Evolutionary conservation across 768 basidiomycete genomes (phyloP).

Genomic region (Mycena crocata): DNA sequence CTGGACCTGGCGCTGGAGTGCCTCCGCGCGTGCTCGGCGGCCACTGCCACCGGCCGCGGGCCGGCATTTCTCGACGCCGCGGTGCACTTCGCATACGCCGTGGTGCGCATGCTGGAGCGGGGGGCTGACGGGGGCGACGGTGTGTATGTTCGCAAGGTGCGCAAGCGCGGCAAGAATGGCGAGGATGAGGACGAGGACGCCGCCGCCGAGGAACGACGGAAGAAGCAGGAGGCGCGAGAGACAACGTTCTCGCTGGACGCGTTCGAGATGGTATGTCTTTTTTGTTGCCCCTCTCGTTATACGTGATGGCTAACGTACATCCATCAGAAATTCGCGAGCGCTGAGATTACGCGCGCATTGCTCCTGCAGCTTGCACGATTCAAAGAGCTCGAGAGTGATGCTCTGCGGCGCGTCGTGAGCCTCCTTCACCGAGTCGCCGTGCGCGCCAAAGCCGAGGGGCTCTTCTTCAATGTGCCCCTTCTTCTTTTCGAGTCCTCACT

Average conservation of each 20-base stretch:
- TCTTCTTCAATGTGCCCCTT: conserved; percentile 89
- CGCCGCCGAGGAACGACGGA: conserved; percentile 74
- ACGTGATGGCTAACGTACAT: conserved; percentile 18
- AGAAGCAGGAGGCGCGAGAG: conserved; percentile 76
- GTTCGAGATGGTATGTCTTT: conserved; percentile 81
- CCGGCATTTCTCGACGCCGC: conserved; percentile 89
- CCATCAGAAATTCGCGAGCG: conserved; percentile 86
- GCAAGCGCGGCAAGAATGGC: conserved; percentile 58
- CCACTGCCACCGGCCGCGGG: conserved; percentile 64
- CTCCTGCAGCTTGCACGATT: conserved; percentile 86
- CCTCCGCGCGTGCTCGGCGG: conserved; percentile 81
- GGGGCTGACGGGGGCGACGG: conserved; percentile 82
- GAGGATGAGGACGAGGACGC: conserved; percentile 70
- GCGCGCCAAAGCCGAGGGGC: conserved; percentile 89
- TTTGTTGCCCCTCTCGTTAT: conserved; percentile 18
- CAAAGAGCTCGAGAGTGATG: conserved; percentile 82
- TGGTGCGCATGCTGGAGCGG: conserved; percentile 91
- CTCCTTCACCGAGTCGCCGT: conserved; percentile 93
- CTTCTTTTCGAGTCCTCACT: conserved; percentile 3
- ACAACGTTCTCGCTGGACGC: conserved; percentile 92
- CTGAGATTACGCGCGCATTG: conserved; percentile 87
- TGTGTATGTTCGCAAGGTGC: conserved; percentile 79
- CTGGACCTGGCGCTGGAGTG: conserved; percentile 89
- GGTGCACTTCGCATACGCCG: conserved; percentile 83
- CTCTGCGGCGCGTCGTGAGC: conserved; percentile 90